Conservation (phyloP, 768 basidiomycete genomes). For the Amanita inopinata region DNA sequence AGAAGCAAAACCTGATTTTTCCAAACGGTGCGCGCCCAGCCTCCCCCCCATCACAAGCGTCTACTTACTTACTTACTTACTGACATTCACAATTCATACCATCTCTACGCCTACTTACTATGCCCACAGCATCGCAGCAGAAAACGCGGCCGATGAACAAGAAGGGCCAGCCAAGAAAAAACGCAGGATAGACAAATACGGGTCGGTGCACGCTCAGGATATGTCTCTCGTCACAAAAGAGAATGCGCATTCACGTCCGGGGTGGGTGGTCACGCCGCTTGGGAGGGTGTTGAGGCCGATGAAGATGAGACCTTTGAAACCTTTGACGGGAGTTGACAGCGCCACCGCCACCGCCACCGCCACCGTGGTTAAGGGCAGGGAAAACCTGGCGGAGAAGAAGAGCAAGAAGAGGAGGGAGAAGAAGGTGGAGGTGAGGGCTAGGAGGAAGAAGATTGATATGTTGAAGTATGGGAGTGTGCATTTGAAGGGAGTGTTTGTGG, state of each 20-base stretch:
- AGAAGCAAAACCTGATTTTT: slow-evolving; percentile 72
- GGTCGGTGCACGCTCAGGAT: slow-evolving; percentile 36
- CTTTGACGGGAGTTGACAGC: slow-evolving; percentile 33
- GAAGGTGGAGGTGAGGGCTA: slow-evolving; percentile 43
- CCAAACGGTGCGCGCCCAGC: no score
- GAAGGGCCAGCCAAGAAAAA: slow-evolving; percentile 29
- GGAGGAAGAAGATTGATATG: slow-evolving; percentile 62
- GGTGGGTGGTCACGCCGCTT: slow-evolving; percentile 64
- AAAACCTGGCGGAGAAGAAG: slow-evolving; percentile 14
- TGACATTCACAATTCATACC: slow-evolving; percentile 9
- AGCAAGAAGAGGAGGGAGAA: slow-evolving; percentile 13
- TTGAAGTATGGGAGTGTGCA: slow-evolving; percentile 61
- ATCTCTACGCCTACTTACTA: slow-evolving; percentile 1
- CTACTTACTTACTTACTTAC: slow-evolving; percentile 18
- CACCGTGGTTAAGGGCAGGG: neutral
- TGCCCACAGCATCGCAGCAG: slow-evolving; percentile 17
- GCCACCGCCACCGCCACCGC: slow-evolving; percentile 13
- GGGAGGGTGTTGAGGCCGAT: slow-evolving; percentile 58
- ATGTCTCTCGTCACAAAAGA: slow-evolving; percentile 58
- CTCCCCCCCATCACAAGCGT: no score
- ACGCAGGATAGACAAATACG: slow-evolving; percentile 2
- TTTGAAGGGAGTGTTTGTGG: slow-evolving; percentile 61
- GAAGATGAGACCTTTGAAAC: slow-evolving; percentile 60
- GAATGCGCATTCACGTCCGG: slow-evolving; percentile 38
- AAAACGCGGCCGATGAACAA: slow-evolving; percentile 29